Conservation (phyloP, 192 early-diverging fungal genomes). For the Coemansia erecta region DNA sequence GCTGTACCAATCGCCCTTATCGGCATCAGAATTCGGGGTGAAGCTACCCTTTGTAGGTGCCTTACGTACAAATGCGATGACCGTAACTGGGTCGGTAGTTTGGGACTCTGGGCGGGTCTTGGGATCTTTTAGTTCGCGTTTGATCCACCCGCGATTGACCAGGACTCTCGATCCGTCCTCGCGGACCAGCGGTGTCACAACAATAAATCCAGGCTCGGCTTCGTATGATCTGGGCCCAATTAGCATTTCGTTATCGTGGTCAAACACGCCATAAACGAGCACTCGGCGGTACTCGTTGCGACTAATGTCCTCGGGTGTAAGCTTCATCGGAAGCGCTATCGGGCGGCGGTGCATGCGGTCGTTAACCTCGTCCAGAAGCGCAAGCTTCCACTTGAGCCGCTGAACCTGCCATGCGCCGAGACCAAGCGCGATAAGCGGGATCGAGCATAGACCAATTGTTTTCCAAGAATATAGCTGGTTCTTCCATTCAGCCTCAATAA, state of each 20-base stretch:
- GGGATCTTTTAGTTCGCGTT: constrained; percentile 63
- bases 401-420: constrained; percentile 88
- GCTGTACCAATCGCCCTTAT: constrained; percentile 80
- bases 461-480: constrained; percentile 51
- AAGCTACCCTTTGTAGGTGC: constrained; percentile 58
- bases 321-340: constrained; percentile 65
- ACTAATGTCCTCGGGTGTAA: constrained; percentile 54
- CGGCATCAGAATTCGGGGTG: constrained; percentile 60
- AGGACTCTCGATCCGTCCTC: constrained; percentile 71
- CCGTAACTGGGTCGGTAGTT: constrained; percentile 53
- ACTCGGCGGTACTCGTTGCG: constrained; percentile 80
- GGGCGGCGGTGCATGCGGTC: constrained; percentile 66
- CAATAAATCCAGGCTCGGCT: constrained; percentile 67
- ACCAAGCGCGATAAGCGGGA: constrained; percentile 56
- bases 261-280: constrained; percentile 63
- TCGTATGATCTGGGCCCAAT: constrained; percentile 74
- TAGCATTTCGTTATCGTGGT: constrained; percentile 76
- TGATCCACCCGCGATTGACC: constrained; percentile 89
- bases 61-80: constrained; percentile 67
- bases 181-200: constrained; percentile 74
- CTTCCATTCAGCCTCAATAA: constrained; percentile 41
- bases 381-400: constrained; percentile 83
- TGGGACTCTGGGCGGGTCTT: constrained; percentile 55
- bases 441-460: constrained; percentile 38
- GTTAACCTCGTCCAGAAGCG: constrained; percentile 67